Conservation (phyloP, 2,329 filamentous ascomycete species). For the Chaetomium sp. region DNA sequence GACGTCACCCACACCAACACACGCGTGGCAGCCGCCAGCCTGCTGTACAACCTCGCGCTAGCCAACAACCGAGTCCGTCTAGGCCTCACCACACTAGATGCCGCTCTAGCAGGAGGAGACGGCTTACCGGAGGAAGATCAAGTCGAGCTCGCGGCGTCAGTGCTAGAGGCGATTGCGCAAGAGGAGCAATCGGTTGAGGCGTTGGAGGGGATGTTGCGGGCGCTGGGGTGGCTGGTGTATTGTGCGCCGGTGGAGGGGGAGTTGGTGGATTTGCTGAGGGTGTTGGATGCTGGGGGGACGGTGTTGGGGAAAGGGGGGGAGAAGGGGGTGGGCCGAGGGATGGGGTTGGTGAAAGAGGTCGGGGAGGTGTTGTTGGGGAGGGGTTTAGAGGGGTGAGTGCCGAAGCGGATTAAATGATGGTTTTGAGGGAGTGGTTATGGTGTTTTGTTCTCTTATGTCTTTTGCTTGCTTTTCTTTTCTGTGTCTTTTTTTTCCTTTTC, state of each 20-base stretch:
- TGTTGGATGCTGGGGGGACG: constrained; percentile 65
- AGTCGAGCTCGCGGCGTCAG: constrained; percentile 72
- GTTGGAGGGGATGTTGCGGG: constrained; percentile 67
- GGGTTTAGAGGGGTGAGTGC: constrained; percentile 35
- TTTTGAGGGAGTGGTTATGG: neutral
- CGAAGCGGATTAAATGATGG: neutral
- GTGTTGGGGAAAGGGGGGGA: constrained; percentile 49
- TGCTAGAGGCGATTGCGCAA: constrained; percentile 64
- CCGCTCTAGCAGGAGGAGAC: constrained; percentile 38
- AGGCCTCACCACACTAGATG: constrained; percentile 29
- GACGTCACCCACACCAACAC: constrained; percentile 68
- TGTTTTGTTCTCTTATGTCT: neutral
- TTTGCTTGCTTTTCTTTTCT: neutral
- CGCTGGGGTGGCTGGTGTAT: constrained; percentile 71
- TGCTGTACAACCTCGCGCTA: constrained; percentile 75
- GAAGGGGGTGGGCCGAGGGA: constrained; percentile 22
- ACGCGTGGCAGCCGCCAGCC: constrained; percentile 71
- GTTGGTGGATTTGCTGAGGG: constrained; percentile 69
- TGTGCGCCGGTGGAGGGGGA: constrained; percentile 63
- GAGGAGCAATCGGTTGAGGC: constrained; percentile 62
- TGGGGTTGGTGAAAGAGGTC: constrained; percentile 52
- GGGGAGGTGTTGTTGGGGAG: constrained; percentile 46
- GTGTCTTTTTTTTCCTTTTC: neutral
- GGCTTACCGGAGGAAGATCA: constrained; percentile 62
- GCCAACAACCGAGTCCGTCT: constrained; percentile 61